Evolutionary conservation across 1,284 basidiomycete genomes (phyloP), one percentile per base, ranked within the genome.

Genomic region (Schizophyllum amplum): DNA sequence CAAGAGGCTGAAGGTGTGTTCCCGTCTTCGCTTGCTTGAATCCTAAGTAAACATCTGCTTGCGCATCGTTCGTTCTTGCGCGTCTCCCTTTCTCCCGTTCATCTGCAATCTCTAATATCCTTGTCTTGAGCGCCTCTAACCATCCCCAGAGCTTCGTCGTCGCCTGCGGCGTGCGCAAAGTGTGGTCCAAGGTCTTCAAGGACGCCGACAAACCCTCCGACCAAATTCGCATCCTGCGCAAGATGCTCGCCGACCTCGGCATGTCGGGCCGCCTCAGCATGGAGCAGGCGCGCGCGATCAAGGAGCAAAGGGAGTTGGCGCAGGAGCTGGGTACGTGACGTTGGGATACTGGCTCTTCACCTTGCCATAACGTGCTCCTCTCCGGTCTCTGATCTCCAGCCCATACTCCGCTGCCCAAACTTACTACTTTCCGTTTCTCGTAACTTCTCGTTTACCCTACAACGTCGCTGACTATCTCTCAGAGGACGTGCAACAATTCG

Each of bases 151-250:
- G 80, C 23, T 75, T 91, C 22, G 82, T 94, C 0, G 70, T 81
- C 6, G 88, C 88, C 0, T 94, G 92, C 63, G 92, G 92, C 4
- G 77, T 90, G 4, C 82, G 90, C 56, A 93, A 90, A 70, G 75
- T 82, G 24, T 94, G 92, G 92, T 80, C 77, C 17, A 90, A 84
- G 67, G 83, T 92, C 61, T 87, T 94, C 64, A 73, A 82, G 60
- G 83, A 21, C 58, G 68, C 80, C 53, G 77, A 82, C 24, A 77
- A 74, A 4, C 75, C 83, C 0, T 77, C 77, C 1, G 77, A 83
- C 51, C 89, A 94, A 65, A 86, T 91, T 48, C 70, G 74, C 50
- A 82, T 81, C 51, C 73, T 94, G 26, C 81, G 81, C 55, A 71
- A 77, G 27, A 81, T 92, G 7, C 75, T 94, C 5, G 64, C 72